Evolutionary conservation across 1,284 basidiomycete genomes (phyloP).

Genomic region (Marasmius oreades): DNA sequence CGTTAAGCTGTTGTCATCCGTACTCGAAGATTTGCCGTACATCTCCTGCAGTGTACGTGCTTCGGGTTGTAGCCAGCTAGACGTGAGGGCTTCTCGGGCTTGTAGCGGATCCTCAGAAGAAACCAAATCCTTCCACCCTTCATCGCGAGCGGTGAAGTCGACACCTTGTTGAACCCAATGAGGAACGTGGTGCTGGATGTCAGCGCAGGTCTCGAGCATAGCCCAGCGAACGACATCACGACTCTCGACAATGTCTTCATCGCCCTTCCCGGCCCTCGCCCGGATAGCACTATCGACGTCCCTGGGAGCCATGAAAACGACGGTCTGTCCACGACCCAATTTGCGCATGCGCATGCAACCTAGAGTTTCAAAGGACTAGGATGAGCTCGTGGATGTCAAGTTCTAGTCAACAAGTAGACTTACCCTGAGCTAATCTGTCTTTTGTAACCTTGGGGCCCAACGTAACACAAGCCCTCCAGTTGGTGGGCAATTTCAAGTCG

Average conservation of each 20-base stretch:
- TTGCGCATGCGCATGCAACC: constrained; percentile 51
- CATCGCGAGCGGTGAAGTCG: constrained; percentile 33
- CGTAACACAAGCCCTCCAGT: constrained; percentile 47
- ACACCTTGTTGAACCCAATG: constrained; percentile 49
- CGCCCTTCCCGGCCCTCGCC: constrained; percentile 12
- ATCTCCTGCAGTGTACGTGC: constrained; percentile 35
- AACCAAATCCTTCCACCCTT: constrained; percentile 27
- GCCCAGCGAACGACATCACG: constrained; percentile 42
- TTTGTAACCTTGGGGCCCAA: constrained; percentile 53
- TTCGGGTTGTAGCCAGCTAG: constrained; percentile 37
- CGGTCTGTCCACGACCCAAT: constrained; percentile 44
- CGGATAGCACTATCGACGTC: constrained; percentile 44
- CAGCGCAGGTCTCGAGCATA: constrained; percentile 40
- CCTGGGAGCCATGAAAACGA: constrained; percentile 47
- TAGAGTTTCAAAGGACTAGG: constrained; percentile 13
- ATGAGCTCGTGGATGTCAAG: neutral
- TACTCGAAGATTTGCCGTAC: constrained; percentile 22
- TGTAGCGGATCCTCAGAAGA: constrained; percentile 1
- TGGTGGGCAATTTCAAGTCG: constrained; percentile 45
- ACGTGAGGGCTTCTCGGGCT: constrained; percentile 17
- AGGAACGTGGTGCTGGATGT: constrained; percentile 36
- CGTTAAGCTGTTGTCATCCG: neutral
- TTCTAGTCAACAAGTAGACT: constrained; percentile 6
- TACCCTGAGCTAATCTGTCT: constrained; percentile 52
- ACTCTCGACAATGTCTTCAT: constrained; percentile 15